phyloP scores from a whole-genome alignment of 176 grass and related monocot genomes.

The Oryza meridionalis region DNA sequence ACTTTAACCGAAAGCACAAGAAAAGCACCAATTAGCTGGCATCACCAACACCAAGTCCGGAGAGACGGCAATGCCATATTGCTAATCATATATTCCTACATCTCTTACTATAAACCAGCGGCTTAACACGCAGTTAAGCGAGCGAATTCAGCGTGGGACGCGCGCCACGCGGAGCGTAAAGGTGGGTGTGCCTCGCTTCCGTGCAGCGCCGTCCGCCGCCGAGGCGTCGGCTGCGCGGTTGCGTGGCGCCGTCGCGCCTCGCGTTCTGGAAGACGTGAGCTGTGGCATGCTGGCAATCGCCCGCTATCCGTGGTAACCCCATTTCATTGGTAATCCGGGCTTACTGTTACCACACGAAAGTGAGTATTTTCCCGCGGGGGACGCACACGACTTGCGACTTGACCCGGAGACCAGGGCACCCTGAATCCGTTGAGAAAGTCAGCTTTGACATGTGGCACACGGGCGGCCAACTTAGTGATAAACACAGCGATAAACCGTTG shows the following conservation, averaged over 20 bases:
- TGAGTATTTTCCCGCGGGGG: too few species aligned
- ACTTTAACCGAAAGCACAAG: conserved; percentile 21
- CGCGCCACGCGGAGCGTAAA: neutral
- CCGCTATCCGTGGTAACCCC: neutral
- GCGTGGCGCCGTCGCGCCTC: neutral
- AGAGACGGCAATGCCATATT: neutral
- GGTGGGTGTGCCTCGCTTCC: neutral
- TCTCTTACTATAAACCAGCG: neutral
- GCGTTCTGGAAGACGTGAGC: neutral
- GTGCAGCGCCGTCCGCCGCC: neutral
- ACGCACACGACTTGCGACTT: neutral
- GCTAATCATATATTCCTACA: neutral
- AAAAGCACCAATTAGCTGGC: conserved; percentile 4
- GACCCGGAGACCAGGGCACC: neutral
- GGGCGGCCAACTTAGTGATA: neutral
- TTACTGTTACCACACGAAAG: neutral
- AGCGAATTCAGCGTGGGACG: neutral
- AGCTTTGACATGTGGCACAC: neutral
- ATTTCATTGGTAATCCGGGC: neutral
- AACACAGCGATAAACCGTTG: too few species aligned
- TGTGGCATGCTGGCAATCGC: neutral
- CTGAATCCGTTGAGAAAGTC: neutral
- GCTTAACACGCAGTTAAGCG: neutral
- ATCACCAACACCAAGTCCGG: neutral
- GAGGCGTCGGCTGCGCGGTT: neutral